Evolutionary conservation across 129 eudicot genomes (phyloP).

Genomic region (Saussurea involucrata): DNA sequence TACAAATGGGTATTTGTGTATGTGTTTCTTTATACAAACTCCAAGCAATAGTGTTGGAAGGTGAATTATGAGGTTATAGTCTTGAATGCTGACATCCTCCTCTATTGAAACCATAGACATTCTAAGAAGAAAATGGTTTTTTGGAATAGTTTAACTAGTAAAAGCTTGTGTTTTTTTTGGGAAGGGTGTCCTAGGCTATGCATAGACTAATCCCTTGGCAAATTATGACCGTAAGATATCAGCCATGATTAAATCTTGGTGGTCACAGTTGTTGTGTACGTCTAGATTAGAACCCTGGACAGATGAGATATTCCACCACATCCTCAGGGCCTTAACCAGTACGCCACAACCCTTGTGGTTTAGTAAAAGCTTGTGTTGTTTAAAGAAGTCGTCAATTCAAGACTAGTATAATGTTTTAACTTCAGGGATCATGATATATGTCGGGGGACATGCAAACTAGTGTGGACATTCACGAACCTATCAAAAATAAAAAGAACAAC

Average conservation of each 20-base stretch:
- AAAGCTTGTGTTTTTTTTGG: not conserved
- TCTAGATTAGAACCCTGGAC: too few species aligned
- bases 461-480: too few species aligned
- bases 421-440: not conserved
- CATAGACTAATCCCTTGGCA: too few species aligned
- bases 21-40: not conserved
- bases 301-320: too few species aligned
- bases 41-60: not conserved
- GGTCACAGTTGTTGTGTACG: too few species aligned
- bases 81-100: not conserved
- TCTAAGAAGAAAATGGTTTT: not conserved
- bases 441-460: not conserved
- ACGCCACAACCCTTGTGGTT: too few species aligned
- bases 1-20: not conserved
- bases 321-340: too few species aligned
- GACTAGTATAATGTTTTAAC: too few species aligned
- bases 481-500: too few species aligned
- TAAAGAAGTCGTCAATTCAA: not conserved
- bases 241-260: too few species aligned
- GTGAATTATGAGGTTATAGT: not conserved
- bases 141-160: not conserved
- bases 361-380: not conserved
- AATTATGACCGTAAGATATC: too few species aligned
- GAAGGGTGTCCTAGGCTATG: too few species aligned
- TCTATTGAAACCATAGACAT: not conserved